A percentile compares a stretch with the other conserved stretches of the same genome.
Evolutionary conservation across 352 stramenopile species (phyloP).

Genomic region (Globisporangium irregulare): DNA sequence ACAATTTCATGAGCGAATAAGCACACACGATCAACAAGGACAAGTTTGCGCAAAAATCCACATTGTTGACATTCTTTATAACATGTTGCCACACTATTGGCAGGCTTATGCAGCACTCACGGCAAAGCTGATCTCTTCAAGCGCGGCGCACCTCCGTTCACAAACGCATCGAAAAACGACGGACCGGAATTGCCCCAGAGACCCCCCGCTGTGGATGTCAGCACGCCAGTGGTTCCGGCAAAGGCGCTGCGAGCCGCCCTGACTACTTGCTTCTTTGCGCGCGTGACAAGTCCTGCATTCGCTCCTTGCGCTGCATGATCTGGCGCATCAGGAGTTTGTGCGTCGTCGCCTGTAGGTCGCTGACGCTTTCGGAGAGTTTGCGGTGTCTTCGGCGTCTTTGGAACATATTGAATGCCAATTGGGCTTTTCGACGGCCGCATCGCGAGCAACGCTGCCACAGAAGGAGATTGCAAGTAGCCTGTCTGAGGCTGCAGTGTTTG

Average conservation of each 20-base stretch:
- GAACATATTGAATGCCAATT: slow-evolving; percentile 21
- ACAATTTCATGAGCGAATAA: background rate
- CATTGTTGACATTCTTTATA: background rate
- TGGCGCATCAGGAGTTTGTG: background rate
- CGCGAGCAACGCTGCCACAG: slow-evolving; percentile 18
- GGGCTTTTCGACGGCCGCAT: slow-evolving; percentile 23
- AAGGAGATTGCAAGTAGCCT: slow-evolving; percentile 17
- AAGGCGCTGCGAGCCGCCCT: slow-evolving; percentile 11
- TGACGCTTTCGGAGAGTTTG: slow-evolving; percentile 15
- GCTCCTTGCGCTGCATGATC: slow-evolving; percentile 35
- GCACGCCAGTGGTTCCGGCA: slow-evolving; percentile 10
- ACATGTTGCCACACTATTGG: background rate
- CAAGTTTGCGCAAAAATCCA: background rate
- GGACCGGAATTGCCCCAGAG: slow-evolving; percentile 22
- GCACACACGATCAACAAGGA: background rate
- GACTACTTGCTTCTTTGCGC: slow-evolving; percentile 39
- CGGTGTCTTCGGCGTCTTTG: slow-evolving; percentile 20
- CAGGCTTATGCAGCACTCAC: background rate
- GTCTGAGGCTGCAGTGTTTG: background rate
- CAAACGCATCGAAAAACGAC: slow-evolving; percentile 74
- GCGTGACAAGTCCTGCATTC: slow-evolving; percentile 35
- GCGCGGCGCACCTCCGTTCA: slow-evolving; percentile 57
- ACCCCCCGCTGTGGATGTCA: background rate
- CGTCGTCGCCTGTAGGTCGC: slow-evolving; percentile 9
- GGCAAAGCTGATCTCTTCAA: slow-evolving; percentile 34